Percentiles rank a stretch among this genome's conserved stretches.
Evolutionary conservation across 306 rosid genomes (phyloP).

Genomic region (Abrus pulchellus): DNA sequence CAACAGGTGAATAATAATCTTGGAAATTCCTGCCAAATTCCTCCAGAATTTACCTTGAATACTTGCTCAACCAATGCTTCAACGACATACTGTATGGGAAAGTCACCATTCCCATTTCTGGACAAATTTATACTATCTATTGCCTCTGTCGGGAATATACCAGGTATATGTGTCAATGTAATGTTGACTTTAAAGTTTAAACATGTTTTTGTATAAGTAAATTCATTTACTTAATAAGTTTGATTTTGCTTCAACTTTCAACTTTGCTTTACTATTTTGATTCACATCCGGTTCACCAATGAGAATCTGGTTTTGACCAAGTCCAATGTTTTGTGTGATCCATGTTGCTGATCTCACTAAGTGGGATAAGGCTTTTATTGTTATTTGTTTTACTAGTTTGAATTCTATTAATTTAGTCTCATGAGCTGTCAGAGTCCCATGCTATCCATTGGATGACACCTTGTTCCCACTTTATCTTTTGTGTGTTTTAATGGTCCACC

Average conservation of each 20-base stretch:
- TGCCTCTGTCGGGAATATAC: conserved; percentile 72
- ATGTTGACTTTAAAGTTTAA: conserved; percentile 31
- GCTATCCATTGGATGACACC: neutral
- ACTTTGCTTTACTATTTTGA: conserved; percentile 15
- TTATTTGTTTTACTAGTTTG: no score
- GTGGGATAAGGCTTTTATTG: no score
- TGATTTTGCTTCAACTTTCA: conserved; percentile 1
- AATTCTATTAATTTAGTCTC: no score
- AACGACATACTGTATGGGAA: conserved; percentile 72
- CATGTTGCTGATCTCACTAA: no score
- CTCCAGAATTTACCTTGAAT: conserved; percentile 53
- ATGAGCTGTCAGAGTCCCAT: neutral
- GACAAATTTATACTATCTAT: conserved; percentile 76
- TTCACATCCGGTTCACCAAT: neutral
- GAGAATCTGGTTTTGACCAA: no score
- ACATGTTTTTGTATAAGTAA: conserved; percentile 29
- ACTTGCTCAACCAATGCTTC: conserved; percentile 62
- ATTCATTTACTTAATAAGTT: conserved; percentile 6
- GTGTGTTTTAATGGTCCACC: neutral
- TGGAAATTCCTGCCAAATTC: conserved; percentile 47
- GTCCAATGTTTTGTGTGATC: no score
- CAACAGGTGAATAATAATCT: conserved; percentile 66
- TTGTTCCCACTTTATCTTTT: conserved; percentile 2
- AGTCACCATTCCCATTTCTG: conserved; percentile 83
- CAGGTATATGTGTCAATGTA: conserved; percentile 62